Percentiles rank a stretch among this genome's conserved stretches.
These are phyloP conservation scores for Pyrenophora tritici-repentis DNA, from an alignment of 2,329 filamentous ascomycete species.

Conservation along the genomic window DNA sequence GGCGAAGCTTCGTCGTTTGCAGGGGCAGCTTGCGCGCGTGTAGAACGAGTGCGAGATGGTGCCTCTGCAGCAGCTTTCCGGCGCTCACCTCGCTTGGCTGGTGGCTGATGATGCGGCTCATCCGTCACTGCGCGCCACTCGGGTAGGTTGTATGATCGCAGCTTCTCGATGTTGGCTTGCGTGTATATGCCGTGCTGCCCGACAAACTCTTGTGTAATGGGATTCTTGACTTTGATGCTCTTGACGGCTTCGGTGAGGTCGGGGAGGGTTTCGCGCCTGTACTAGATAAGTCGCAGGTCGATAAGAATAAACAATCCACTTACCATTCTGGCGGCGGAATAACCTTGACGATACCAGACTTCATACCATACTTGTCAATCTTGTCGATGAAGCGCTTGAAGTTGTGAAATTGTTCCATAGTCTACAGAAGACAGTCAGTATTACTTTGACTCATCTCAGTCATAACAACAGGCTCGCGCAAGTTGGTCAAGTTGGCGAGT, in stretches of 20 bases:
- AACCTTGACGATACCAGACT: conserved; percentile 94
- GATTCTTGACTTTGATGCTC: conserved; percentile 90
- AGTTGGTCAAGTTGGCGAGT: neutral
- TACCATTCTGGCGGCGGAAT: conserved; percentile 94
- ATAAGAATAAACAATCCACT: conserved; percentile 35
- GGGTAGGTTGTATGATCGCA: conserved; percentile 92
- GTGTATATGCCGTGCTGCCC: conserved; percentile 94
- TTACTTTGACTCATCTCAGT: neutral
- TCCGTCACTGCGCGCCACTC: conserved; percentile 95
- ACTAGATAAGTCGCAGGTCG: conserved; percentile 17
- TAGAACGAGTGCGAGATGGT: conserved; percentile 41
- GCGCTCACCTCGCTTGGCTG: conserved; percentile 83
- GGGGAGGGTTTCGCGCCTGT: conserved; percentile 71
- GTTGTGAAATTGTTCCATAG: conserved; percentile 91
- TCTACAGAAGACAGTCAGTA: conserved; percentile 52
- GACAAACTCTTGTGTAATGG: conserved; percentile 98
- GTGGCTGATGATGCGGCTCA: conserved; percentile 93
- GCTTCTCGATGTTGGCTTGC: conserved; percentile 95
- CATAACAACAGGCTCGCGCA: conserved; percentile 6
- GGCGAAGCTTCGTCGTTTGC: conserved; percentile 45
- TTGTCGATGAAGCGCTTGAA: conserved; percentile 91
- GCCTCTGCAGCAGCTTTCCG: conserved; percentile 56
- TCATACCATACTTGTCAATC: conserved; percentile 94
- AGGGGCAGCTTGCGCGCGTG: conserved; percentile 34
- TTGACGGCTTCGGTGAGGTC: conserved; percentile 85